These are phyloP conservation scores for Marasmius sp. DNA, from an alignment of 1,284 basidiomycete genomes.

Conservation along the genomic window DNA sequence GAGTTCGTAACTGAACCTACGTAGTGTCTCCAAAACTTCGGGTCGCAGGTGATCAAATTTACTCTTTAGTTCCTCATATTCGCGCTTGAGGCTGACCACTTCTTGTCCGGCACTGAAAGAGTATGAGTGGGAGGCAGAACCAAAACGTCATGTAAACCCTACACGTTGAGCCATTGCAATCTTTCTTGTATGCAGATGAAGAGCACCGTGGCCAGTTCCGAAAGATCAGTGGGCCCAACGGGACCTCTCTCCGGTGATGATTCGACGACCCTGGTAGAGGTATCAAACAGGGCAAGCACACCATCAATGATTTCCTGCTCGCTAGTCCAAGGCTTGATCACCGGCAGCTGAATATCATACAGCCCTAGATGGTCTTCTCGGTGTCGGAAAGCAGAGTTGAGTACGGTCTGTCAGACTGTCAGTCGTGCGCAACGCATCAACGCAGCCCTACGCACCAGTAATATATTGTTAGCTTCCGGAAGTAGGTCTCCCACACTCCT, in stretches of 20 bases:
- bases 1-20: conserved; percentile 44
- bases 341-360: conserved; percentile 77
- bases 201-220: conserved; percentile 67
- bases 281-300: conserved; percentile 71
- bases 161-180: conserved; percentile 69
- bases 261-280: conserved; percentile 57
- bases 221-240: conserved; percentile 35
- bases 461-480: conserved; percentile 73
- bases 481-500: conserved; percentile 46
- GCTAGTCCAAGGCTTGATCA: conserved; percentile 86
- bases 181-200: conserved; percentile 77
- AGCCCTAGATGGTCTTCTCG: conserved; percentile 68
- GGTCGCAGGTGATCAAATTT: conserved; percentile 71
- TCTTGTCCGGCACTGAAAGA: conserved; percentile 44
- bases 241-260: conserved; percentile 24
- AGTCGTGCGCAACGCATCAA: neutral
- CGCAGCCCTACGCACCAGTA: conserved; percentile 49
- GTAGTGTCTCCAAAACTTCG: conserved; percentile 72
- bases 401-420: conserved; percentile 52
- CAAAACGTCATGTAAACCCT: conserved; percentile 17
- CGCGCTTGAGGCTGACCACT: conserved; percentile 46
- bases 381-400: conserved; percentile 73
- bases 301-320: conserved; percentile 66
- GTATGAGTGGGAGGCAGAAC: neutral
- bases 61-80: conserved; percentile 58